Conservation (phyloP, 176 grass and related monocot genomes). For the Carex myosuroides region DNA sequence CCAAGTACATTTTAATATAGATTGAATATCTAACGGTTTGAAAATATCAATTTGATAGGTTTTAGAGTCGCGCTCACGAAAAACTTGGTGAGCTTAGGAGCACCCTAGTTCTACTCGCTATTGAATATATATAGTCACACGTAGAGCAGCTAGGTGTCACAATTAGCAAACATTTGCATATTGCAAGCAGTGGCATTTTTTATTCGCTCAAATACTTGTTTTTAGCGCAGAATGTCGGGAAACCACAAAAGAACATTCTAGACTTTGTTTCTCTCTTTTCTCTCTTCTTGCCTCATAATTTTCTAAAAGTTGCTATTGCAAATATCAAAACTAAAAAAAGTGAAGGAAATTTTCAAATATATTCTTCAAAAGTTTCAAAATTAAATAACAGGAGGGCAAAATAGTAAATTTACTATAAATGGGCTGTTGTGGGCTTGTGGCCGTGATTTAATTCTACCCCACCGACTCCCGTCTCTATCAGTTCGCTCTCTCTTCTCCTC, state of each 20-base stretch:
- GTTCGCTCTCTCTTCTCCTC: not conserved
- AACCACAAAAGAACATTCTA: not conserved
- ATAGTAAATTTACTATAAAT: not conserved
- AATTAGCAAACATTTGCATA: not conserved
- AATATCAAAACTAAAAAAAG: not conserved
- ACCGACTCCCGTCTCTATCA: not conserved
- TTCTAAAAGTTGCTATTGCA: not conserved
- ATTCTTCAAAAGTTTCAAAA: no score
- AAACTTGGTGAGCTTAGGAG: no score
- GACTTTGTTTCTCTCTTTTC: not conserved
- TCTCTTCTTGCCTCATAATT: not conserved
- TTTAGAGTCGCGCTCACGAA: no score
- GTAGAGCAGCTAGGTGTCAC: not conserved
- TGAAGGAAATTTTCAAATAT: not conserved
- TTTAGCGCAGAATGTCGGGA: not conserved
- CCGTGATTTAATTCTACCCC: not conserved
- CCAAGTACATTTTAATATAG: no score
- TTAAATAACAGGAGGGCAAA: not conserved
- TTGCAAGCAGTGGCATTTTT: not conserved
- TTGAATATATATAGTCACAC: not conserved
- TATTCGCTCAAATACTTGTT: not conserved
- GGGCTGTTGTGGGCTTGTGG: not conserved
- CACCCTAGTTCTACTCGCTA: no score
- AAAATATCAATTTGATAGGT: no score
- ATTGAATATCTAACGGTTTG: no score